Percentiles rank a stretch among this genome's conserved stretches.
Evolutionary conservation across 176 grass and related monocot species (phyloP).

Genomic region (Hordeum marinum): DNA sequence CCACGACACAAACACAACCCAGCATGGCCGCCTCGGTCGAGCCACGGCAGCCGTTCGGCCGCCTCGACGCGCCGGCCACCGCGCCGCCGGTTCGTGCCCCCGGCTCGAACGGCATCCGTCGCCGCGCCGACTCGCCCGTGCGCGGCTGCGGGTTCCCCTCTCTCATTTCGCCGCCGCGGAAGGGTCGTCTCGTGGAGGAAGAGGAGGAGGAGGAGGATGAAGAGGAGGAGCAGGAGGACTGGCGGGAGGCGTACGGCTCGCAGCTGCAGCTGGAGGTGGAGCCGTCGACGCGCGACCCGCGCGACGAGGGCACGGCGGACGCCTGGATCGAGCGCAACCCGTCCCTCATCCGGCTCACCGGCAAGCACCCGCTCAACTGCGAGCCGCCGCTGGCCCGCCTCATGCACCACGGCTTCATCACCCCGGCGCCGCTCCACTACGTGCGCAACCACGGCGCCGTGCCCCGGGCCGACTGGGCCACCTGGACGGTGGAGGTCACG

Average conservation of each 20-base stretch:
- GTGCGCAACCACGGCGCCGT: slow-evolving; percentile 90
- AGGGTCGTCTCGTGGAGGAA: not conserved
- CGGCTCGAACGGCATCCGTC: slow-evolving; percentile 18
- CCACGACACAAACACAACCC: not conserved
- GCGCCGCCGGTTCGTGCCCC: not conserved
- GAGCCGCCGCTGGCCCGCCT: slow-evolving; percentile 73
- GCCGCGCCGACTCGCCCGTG: slow-evolving; percentile 49
- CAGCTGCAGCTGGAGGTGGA: slow-evolving; percentile 64
- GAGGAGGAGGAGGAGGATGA: slow-evolving; percentile 43
- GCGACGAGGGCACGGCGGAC: slow-evolving; percentile 80
- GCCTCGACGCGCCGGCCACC: slow-evolving; percentile 25
- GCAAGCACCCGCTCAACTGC: slow-evolving; percentile 88
- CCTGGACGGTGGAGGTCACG: slow-evolving; percentile 68
- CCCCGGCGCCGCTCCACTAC: slow-evolving; percentile 81
- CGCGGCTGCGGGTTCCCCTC: slow-evolving; percentile 59
- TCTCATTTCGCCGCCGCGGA: slow-evolving; percentile 26
- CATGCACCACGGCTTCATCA: slow-evolving; percentile 96
- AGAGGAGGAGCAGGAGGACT: slow-evolving; percentile 43
- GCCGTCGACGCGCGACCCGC: slow-evolving; percentile 48
- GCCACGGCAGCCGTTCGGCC: slow-evolving; percentile 47
- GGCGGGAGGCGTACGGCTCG: slow-evolving; percentile 30
- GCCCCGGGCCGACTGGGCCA: slow-evolving; percentile 42
- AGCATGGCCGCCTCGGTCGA: slow-evolving; percentile 53
- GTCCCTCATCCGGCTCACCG: slow-evolving; percentile 70
- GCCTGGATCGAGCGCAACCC: slow-evolving; percentile 76